phyloP scores from a whole-genome alignment of 495 filamentous ascomycete species.

The Penicillium samsonianum region DNA sequence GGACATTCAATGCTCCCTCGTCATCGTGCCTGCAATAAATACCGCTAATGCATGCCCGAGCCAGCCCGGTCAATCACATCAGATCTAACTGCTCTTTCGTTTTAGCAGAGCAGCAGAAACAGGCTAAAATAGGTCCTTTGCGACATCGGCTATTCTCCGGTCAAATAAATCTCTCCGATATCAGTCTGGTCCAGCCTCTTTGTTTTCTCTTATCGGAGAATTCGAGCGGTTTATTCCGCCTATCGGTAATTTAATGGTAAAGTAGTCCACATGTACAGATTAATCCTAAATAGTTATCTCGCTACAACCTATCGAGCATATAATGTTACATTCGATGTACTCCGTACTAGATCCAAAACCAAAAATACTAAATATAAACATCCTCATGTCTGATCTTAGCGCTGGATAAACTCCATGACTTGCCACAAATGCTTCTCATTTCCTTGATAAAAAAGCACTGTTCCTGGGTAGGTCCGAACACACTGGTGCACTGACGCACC shows the following conservation, averaged over 20 bases:
- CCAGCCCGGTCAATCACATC: conserved; percentile 27
- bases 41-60: conserved; percentile 31
- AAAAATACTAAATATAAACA: conserved; percentile 25
- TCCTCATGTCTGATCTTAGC: conserved; percentile 18
- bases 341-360: neutral
- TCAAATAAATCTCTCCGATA: conserved; percentile 12
- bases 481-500: neutral
- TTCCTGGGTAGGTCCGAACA: conserved; percentile 10
- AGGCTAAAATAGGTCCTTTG: conserved; percentile 16
- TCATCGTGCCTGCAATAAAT: conserved; percentile 11
- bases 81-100: conserved; percentile 28
- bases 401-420: conserved; percentile 9
- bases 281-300: too few relatives aligned
- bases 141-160: conserved; percentile 30
- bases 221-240: conserved; percentile 18
- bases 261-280: too few relatives aligned
- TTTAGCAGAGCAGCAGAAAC: conserved; percentile 18
- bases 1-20: neutral
- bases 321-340: conserved; percentile 2
- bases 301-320: too few relatives aligned
- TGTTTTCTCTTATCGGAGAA: conserved; percentile 13
- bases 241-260: conserved; percentile 5
- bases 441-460: conserved; percentile 5
- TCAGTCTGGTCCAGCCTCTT: conserved; percentile 2
- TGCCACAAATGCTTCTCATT: conserved; percentile 8